phyloP scores from a whole-genome alignment of 2,329 filamentous ascomycete genomes.

The Podosphaera fusca region DNA sequence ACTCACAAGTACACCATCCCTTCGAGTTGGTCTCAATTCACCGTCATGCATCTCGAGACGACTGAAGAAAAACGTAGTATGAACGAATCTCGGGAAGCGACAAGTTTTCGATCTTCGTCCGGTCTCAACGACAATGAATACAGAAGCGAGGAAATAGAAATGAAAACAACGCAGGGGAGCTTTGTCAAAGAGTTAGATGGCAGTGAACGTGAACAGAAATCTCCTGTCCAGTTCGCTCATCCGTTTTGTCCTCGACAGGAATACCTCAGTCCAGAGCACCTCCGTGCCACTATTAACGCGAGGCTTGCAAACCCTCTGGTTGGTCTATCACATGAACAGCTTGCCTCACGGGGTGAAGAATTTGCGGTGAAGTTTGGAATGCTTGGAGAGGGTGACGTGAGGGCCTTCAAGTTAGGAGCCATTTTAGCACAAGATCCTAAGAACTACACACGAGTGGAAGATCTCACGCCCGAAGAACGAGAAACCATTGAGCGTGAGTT shows the following conservation, averaged over 20 bases:
- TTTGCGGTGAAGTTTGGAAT: constrained; percentile 34
- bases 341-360: constrained; percentile 31
- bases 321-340: constrained; percentile 25
- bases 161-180: no score
- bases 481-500: neutral
- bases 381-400: constrained; percentile 27
- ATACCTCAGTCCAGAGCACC: constrained; percentile 1
- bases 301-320: constrained; percentile 26
- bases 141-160: no score
- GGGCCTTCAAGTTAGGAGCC: constrained; percentile 39
- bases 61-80: no score
- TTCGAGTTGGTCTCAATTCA: no score
- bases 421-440: constrained; percentile 49
- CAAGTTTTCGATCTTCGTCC: no score
- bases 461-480: constrained; percentile 19
- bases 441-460: constrained; percentile 25
- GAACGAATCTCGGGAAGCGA: no score
- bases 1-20: no score
- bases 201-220: neutral
- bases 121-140: no score
- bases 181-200: neutral
- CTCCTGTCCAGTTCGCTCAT: neutral
- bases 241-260: neutral
- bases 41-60: no score
- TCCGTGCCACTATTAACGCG: constrained; percentile 1